Conservation (phyloP, 768 basidiomycete genomes). For the Lentinus brumalis region DNA sequence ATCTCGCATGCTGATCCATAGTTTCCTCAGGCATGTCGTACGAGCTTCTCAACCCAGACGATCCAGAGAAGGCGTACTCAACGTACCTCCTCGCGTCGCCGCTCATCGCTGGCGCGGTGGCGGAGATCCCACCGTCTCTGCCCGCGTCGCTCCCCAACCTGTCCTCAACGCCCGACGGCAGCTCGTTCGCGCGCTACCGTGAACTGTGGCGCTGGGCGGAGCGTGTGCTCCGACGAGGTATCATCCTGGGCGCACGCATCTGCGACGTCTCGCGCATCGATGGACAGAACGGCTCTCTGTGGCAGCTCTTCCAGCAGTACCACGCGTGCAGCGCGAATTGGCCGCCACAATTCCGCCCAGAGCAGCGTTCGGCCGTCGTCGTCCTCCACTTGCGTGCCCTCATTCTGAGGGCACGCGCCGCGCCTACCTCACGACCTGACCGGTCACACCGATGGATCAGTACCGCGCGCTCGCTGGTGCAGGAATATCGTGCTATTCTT, state of each 20-base stretch:
- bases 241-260: constrained; percentile 60
- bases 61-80: constrained; percentile 53
- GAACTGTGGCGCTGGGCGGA: constrained; percentile 91
- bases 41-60: constrained; percentile 57
- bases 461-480: constrained; percentile 64
- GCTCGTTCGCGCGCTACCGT: constrained; percentile 64
- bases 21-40: constrained; percentile 66
- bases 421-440: constrained; percentile 25
- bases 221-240: constrained; percentile 77
- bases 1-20: neutral
- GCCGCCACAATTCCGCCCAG: constrained; percentile 78
- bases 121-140: constrained; percentile 42
- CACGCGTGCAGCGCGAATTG: constrained; percentile 63
- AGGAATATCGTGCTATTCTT: constrained; percentile 71
- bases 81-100: constrained; percentile 58
- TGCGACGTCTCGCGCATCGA: constrained; percentile 39
- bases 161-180: constrained; percentile 41
- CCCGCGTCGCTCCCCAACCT: constrained; percentile 22
- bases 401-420: constrained; percentile 43
- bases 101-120: constrained; percentile 50
- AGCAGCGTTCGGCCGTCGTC: constrained; percentile 70
- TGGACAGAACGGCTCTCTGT: constrained; percentile 46
- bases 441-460: constrained; percentile 59
- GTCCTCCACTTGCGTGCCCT: constrained; percentile 76
- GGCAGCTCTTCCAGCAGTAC: constrained; percentile 66